Base-by-base conservation (phyloP, 1,284 basidiomycete genomes). In the Termitomyces sp. region DNA sequence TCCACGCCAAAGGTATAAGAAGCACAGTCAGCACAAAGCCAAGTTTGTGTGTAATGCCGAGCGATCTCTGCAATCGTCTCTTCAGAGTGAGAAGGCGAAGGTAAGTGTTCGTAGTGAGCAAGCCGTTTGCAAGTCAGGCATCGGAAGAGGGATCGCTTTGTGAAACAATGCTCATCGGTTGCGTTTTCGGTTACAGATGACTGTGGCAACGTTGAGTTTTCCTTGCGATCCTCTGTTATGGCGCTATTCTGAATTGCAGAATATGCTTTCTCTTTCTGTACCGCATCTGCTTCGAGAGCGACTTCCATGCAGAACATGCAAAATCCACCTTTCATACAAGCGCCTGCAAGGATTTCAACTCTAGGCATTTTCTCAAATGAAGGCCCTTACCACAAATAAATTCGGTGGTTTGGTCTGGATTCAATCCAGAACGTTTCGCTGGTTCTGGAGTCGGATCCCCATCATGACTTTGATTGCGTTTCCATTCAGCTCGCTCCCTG, bases 11-110 rank as follows among this genome's bases (percentile, higher is more conserved):
- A 86, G 10, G 75, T 73, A 68, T 81, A 94, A 7, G 85, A 88
- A n/a, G 75, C 70, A 66, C 94, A 97, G 62, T 93, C 86, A 9
- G 78, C 77, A 64, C 94, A 96, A 28, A 80, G 72, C 90, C 91
- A 95, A n/a, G 74, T 73, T 10, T 78, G 77, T 8, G 68, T 67
- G 1, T 69, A 93, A 60, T 84, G 73, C 12, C 65, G 62, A 13
- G 86, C 88, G 28, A 86, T 72, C 3, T 81, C 75, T 0, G 70
- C 68, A 7, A 74, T 54, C 42, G 69, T 65, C 1, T 73, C 68
- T 40, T 76, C 71, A 30, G 70, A 69, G 19, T 66, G 68, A 19
- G 69, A 59, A n/a, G 82, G 82, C n/a, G 68, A 55, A 5, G 80
- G 77, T 45, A 92, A 70, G 68, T 94, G 90, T 30, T 73, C 72